A percentile compares a stretch with the other conserved stretches of the same genome.
Evolutionary conservation across 2,329 filamentous ascomycete species (phyloP).

Genomic region (Aspergillus udagawae): DNA sequence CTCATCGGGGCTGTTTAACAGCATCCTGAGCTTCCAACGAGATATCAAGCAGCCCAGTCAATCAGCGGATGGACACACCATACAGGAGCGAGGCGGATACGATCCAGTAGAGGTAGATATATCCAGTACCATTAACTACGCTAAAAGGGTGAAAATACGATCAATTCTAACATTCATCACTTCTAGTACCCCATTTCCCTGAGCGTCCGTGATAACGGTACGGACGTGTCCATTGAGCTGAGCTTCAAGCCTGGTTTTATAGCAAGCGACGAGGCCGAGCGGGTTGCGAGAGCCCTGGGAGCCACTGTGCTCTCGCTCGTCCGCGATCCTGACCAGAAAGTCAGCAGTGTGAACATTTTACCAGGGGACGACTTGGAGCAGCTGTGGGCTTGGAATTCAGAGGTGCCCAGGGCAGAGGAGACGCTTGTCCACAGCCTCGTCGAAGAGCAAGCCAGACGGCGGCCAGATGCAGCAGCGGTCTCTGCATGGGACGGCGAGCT

Average conservation of each 20-base stretch:
- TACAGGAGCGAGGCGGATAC: neutral
- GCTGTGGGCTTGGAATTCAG: neutral
- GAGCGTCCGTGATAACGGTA: too few species aligned
- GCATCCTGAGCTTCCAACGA: conserved; percentile 5
- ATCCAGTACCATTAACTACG: neutral
- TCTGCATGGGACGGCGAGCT: conserved; percentile 24
- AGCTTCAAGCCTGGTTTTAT: too few species aligned
- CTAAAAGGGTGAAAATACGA: too few species aligned
- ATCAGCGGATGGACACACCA: neutral
- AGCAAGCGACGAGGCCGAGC: too few species aligned
- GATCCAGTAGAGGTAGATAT: neutral
- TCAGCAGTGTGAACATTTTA: too few species aligned
- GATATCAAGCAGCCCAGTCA: neutral
- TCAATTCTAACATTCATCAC: too few species aligned
- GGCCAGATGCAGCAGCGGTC: conserved; percentile 12
- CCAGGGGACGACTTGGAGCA: neutral
- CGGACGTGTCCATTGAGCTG: too few species aligned
- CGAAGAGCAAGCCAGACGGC: neutral
- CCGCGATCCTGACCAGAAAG: too few species aligned
- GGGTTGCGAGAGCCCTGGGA: too few species aligned
- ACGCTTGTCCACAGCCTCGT: neutral
- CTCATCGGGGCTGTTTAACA: conserved; percentile 8
- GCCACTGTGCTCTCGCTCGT: too few species aligned
- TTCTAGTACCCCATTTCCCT: too few species aligned
- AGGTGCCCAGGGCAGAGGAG: neutral